phyloP scores from a whole-genome alignment of 345 rosid species.

The Leavenworthia alabamica region DNA sequence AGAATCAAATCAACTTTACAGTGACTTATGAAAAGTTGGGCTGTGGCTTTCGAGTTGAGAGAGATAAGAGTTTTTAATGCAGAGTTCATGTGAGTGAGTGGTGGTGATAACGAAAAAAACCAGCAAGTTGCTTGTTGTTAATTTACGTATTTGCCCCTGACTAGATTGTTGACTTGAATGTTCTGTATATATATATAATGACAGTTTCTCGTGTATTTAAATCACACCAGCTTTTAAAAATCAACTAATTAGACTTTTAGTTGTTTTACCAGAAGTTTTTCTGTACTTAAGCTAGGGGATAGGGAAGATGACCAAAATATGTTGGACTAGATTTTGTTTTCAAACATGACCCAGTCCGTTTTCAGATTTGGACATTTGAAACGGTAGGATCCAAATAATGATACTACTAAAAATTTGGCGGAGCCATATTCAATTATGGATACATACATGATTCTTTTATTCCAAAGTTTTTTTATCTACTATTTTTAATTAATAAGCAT shows the following conservation, averaged over 20 bases:
- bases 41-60: slow-evolving; percentile 15
- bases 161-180: slow-evolving; percentile 19
- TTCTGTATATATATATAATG: not conserved
- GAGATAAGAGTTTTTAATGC: slow-evolving; percentile 26
- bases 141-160: slow-evolving; percentile 18
- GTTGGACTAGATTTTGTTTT: not conserved
- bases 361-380: not conserved
- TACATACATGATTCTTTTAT: not conserved
- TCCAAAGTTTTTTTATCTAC: not conserved
- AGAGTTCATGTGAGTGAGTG: slow-evolving; percentile 37
- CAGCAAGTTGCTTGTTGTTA: slow-evolving; percentile 11
- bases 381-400: not conserved
- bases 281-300: too few species aligned
- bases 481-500: not conserved
- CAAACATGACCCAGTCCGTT: not conserved
- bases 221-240: not conserved
- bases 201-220: slow-evolving; percentile 6
- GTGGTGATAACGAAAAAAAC: slow-evolving; percentile 20
- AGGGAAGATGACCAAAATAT: too few species aligned
- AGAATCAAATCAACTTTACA: slow-evolving; percentile 28
- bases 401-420: not conserved
- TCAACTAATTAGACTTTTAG: not conserved
- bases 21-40: slow-evolving; percentile 28
- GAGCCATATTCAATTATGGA: not conserved
- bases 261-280: not conserved